These are phyloP conservation scores for Penicillium psychrofluorescens DNA, from an alignment of 495 filamentous ascomycete genomes.

Conservation along the genomic window DNA sequence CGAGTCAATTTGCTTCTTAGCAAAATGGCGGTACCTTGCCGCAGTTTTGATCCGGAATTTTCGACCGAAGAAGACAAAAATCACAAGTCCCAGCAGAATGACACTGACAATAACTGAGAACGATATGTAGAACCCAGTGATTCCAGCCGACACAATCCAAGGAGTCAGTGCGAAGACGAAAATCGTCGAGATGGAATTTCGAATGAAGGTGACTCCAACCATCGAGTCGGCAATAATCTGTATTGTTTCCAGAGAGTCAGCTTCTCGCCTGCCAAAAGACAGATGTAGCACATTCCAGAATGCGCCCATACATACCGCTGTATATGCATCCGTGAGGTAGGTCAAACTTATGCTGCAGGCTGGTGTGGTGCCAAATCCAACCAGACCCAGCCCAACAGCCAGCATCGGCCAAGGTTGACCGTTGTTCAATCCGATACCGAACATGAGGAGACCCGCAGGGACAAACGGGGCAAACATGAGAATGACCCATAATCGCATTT, in stretches of 20 bases:
- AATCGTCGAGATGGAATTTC: conserved; percentile 20
- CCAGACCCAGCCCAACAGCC: conserved; percentile 20
- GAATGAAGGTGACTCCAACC: conserved; percentile 26
- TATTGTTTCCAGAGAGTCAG: not conserved
- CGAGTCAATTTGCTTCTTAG: too few relatives aligned
- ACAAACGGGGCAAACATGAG: conserved; percentile 16
- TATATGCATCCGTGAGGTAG: conserved; percentile 29
- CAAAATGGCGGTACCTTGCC: conserved; percentile 1
- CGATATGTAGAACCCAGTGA: conserved; percentile 14
- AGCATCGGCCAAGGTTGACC: conserved; percentile 20
- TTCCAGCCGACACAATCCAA: conserved; percentile 18
- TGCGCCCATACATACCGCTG: conserved; percentile 11
- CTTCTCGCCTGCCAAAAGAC: too few relatives aligned
- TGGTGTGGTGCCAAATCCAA: conserved; percentile 16
- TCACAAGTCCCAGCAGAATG: conserved; percentile 8
- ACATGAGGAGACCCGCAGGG: conserved; percentile 23
- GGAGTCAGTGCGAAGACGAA: conserved; percentile 27
- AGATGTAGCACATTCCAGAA: not conserved
- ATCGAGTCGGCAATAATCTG: conserved; percentile 28
- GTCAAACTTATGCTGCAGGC: conserved; percentile 21
- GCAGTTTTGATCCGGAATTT: conserved; percentile 2
- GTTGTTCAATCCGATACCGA: conserved; percentile 23
- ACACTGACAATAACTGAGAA: conserved; percentile 10
- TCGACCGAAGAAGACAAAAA: conserved; percentile 16
- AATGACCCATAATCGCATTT: conserved; percentile 24